A percentile compares a stretch with the other conserved stretches of the same genome.
These are phyloP conservation scores for Penicillium angulare DNA, from an alignment of 495 filamentous ascomycete genomes.

Conservation along the genomic window DNA sequence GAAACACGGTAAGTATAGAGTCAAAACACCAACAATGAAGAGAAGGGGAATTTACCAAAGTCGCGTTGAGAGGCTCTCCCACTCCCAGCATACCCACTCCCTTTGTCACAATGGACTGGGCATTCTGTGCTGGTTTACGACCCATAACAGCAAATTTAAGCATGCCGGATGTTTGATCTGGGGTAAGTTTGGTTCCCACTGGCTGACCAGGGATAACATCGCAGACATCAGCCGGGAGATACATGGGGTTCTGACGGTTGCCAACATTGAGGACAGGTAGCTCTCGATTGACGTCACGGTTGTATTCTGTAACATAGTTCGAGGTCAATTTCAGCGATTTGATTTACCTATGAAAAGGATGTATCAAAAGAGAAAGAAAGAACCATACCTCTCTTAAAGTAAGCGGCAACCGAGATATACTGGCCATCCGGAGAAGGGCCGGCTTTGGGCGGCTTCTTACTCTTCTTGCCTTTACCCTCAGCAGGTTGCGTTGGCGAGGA, in stretches of 20 bases:
- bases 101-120: slow-evolving; percentile 56
- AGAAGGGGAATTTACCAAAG: no score
- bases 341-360: background rate
- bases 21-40: no score
- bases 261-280: slow-evolving; percentile 73
- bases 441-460: slow-evolving; percentile 28
- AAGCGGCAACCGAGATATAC: slow-evolving; percentile 52
- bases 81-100: slow-evolving; percentile 53
- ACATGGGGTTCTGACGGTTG: slow-evolving; percentile 53
- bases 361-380: no score
- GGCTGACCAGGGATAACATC: slow-evolving; percentile 65
- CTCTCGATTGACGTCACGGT: slow-evolving; percentile 34
- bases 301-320: no score
- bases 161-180: slow-evolving; percentile 61
- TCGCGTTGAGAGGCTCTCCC: slow-evolving; percentile 22
- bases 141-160: slow-evolving; percentile 60
- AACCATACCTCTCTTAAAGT: slow-evolving; percentile 48
- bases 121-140: slow-evolving; percentile 62
- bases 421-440: slow-evolving; percentile 31
- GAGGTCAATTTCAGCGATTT: no score
- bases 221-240: slow-evolving; percentile 67
- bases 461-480: slow-evolving; percentile 32
- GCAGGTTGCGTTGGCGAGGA: background rate
- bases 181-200: slow-evolving; percentile 51
- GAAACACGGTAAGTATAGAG: no score